phyloP scores from a whole-genome alignment of 1,284 basidiomycete species.

The Ustilago xerochloae region DNA sequence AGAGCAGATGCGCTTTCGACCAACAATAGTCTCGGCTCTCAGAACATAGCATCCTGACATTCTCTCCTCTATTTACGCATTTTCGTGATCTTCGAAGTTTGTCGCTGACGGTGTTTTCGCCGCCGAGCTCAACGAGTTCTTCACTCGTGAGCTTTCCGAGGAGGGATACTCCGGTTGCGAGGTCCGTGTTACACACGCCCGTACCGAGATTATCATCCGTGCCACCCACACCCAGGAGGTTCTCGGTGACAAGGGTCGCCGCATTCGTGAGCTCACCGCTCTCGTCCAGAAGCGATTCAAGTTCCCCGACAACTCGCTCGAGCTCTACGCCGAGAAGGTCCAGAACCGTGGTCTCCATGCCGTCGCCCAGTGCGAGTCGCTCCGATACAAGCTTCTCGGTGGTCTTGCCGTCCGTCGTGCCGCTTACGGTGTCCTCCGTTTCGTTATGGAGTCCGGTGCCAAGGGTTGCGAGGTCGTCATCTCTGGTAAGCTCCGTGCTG shows the following conservation, averaged over 20 bases:
- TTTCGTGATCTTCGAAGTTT: slow-evolving; percentile 73
- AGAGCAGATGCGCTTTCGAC: not conserved
- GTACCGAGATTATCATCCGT: slow-evolving; percentile 99
- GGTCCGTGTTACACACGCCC: slow-evolving; percentile 98
- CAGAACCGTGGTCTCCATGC: slow-evolving; percentile 98
- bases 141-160: slow-evolving; percentile 96
- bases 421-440: slow-evolving; percentile 99
- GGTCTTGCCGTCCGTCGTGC: slow-evolving; percentile 99
- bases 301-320: slow-evolving; percentile 97
- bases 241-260: slow-evolving; percentile 98
- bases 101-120: slow-evolving; percentile 98
- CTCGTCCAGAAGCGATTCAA: slow-evolving; percentile 99
- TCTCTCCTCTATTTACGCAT: not conserved
- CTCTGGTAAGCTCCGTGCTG: slow-evolving; percentile 98
- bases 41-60: slow-evolving; percentile 14
- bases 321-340: slow-evolving; percentile 99
- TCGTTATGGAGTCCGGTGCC: slow-evolving; percentile 99
- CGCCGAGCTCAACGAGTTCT: slow-evolving; percentile 98
- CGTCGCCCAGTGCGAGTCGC: slow-evolving; percentile 97
- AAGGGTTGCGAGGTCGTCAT: slow-evolving; percentile 99
- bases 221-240: slow-evolving; percentile 99
- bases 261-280: slow-evolving; percentile 97
- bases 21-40: not conserved
- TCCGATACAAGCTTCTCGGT: slow-evolving; percentile 99
- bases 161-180: slow-evolving; percentile 99